phyloP scores from a whole-genome alignment of 1,284 basidiomycete species.

The Trametes pubescens region DNA sequence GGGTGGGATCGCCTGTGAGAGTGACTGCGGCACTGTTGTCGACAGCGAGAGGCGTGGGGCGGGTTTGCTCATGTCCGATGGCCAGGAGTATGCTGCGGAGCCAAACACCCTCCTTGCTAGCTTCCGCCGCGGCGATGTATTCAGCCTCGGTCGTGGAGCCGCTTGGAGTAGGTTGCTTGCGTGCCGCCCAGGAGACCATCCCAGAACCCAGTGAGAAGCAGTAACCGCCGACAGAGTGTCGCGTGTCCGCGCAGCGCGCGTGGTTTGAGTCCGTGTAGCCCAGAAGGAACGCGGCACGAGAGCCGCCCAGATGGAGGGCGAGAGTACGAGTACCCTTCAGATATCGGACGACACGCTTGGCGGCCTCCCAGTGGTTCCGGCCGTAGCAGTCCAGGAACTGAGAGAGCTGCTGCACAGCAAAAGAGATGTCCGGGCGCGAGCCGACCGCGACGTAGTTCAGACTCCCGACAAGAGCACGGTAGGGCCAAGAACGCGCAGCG shows the following conservation, averaged over 20 bases:
- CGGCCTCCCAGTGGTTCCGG: constrained; percentile 35
- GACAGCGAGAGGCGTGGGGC: constrained; percentile 15
- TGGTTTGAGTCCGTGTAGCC: constrained; percentile 51
- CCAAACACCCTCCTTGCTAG: constrained; percentile 38
- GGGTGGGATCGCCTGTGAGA: constrained; percentile 19
- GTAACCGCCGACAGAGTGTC: constrained; percentile 38
- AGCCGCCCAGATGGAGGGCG: constrained; percentile 32
- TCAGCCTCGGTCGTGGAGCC: constrained; percentile 43
- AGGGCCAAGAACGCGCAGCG: constrained; percentile 18
- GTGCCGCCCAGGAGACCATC: constrained; percentile 40
- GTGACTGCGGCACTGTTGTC: constrained; percentile 30
- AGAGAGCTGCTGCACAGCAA: constrained; percentile 27
- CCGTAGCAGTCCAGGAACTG: constrained; percentile 28
- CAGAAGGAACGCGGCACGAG: constrained; percentile 30
- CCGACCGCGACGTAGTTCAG: constrained; percentile 32
- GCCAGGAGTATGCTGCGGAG: constrained; percentile 24
- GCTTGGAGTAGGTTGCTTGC: constrained; percentile 43
- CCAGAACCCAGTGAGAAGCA: constrained; percentile 40
- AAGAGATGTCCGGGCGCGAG: constrained; percentile 29
- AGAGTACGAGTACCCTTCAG: constrained; percentile 35
- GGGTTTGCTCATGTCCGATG: constrained; percentile 1
- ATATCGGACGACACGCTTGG: constrained; percentile 38
- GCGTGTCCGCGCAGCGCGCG: constrained; percentile 22
- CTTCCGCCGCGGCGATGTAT: constrained; percentile 32
- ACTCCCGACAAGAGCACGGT: constrained; percentile 27